Evolutionary conservation across 1,139 yeast species (phyloP), one percentile per base, ranked within the genome.

Genomic region (Taiozyma onychis): DNA sequence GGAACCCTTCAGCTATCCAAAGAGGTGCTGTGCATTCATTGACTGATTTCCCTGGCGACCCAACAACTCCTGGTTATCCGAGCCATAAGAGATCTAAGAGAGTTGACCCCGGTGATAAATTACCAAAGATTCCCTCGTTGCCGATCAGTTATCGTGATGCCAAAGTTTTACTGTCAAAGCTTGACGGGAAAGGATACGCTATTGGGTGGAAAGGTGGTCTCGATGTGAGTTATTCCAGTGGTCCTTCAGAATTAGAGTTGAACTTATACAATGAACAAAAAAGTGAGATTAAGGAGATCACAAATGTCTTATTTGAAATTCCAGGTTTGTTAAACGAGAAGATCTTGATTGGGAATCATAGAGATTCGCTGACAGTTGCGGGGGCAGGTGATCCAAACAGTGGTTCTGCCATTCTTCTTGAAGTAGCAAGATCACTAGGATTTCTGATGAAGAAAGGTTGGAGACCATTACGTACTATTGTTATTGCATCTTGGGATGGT

Each of bases 1-100:
- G 80, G 48, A 72, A 72, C 49, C 70, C 72, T 8, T 59, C 66
- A 45, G 65, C 71, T 28, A 74, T 81, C 37, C 79, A 77, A 62
- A 71, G 85, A 60, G 83, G 78, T 6, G 74, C 85, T 14, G 84
- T 79, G 1, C 82, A 75, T 54, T 81, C 73, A 55, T 72, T 81
- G 50, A 77, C 81, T 6, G 80, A 78, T 34, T 69, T 68, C 32
- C 88, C 89, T 0, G 91, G 91, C 24, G 91, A 85, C 62, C 91
- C 91, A 39, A 82, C 90, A 1, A 82, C 85, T 41, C 82, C 87
- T 2, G 77, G 77, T 4, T 73, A 70, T 67, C 66, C 80, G n/a
- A 60, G 60, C 28, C 57, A 61, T 3, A 54, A 63, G 24, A 62
- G 66, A 41, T 68, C 70, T 9, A 71, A 66, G 49, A 61, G 78